Evolutionary conservation across 2,329 filamentous ascomycete genomes (phyloP).

Genomic region (Zymoseptoria passerinii): DNA sequence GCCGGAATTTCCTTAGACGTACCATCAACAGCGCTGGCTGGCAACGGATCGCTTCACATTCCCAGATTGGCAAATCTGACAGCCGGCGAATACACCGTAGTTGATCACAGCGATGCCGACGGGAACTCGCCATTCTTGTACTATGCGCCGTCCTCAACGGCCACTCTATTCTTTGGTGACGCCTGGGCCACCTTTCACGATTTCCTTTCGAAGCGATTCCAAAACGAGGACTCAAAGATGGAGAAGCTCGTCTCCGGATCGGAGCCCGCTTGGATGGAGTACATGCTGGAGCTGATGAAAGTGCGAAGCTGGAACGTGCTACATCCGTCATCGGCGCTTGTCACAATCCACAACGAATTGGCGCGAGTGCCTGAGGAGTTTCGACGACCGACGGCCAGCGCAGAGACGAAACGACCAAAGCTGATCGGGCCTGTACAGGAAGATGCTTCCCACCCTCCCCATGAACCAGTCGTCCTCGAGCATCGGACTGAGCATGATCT

Average conservation of each 20-base stretch:
- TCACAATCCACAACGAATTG: slow-evolving; percentile 71
- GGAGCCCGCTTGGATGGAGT: slow-evolving; percentile 70
- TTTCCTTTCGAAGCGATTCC: slow-evolving; percentile 57
- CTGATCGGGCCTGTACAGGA: slow-evolving; percentile 5
- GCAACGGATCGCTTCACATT: slow-evolving; percentile 46
- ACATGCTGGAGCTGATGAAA: slow-evolving; percentile 66
- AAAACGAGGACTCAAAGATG: slow-evolving; percentile 20
- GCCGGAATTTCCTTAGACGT: slow-evolving; percentile 74
- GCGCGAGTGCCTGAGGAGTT: slow-evolving; percentile 64
- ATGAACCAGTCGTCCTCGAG: slow-evolving; percentile 12
- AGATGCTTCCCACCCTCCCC: slow-evolving; percentile 33
- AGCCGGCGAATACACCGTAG: slow-evolving; percentile 23
- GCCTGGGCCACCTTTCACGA: slow-evolving; percentile 82
- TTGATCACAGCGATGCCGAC: slow-evolving; percentile 11
- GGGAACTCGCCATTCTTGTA: slow-evolving; percentile 61
- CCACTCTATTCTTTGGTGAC: slow-evolving; percentile 71
- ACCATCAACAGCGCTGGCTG: slow-evolving; percentile 57
- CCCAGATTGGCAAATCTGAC: slow-evolving; percentile 29
- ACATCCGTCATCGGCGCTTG: slow-evolving; percentile 59
- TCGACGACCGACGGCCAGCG: slow-evolving; percentile 2
- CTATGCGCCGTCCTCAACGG: slow-evolving; percentile 76
- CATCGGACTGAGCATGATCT: slow-evolving; percentile 39
- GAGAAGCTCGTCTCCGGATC: slow-evolving; percentile 56
- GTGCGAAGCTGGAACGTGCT: slow-evolving; percentile 69
- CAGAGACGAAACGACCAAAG: slow-evolving; percentile 3